Conservation (phyloP, 116 monocot species). For the Iris pallida region DNA sequence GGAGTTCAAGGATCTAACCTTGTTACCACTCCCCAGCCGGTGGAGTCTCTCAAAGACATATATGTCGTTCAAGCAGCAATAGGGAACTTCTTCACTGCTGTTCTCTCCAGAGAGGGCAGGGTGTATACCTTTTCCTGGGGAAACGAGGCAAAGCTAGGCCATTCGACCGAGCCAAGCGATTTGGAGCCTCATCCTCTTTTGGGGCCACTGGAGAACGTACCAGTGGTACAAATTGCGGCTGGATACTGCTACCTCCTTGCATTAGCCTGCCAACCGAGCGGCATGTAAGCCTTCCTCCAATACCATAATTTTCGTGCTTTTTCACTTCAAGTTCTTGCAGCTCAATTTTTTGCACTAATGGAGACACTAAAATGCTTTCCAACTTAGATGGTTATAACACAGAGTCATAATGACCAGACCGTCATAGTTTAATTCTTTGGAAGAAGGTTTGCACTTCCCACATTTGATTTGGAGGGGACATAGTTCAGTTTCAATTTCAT, state of each 20-base stretch:
- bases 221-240: constrained; percentile 96
- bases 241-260: constrained; percentile 94
- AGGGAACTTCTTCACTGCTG: constrained; percentile 90
- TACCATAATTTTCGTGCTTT: not conserved
- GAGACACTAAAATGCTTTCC: too few species aligned
- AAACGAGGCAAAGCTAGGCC: constrained; percentile 62
- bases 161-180: constrained; percentile 75
- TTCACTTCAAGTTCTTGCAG: not conserved
- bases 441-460: too few species aligned
- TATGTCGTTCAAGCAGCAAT: constrained; percentile 90
- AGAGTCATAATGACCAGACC: too few species aligned
- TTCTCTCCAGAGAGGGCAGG: constrained; percentile 86
- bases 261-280: constrained; percentile 69
- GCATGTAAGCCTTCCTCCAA: constrained; percentile 66
- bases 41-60: constrained; percentile 69
- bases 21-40: constrained; percentile 51
- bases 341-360: not conserved
- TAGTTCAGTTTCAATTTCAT: too few species aligned
- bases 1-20: constrained; percentile 58
- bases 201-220: constrained; percentile 71
- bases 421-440: too few species aligned
- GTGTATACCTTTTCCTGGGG: constrained; percentile 98
- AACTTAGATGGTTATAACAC: too few species aligned
- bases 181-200: constrained; percentile 59
- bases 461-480: too few species aligned